Base-by-base conservation (phyloP, 129 eudicot species). In the Flaveria linearis region DNA sequence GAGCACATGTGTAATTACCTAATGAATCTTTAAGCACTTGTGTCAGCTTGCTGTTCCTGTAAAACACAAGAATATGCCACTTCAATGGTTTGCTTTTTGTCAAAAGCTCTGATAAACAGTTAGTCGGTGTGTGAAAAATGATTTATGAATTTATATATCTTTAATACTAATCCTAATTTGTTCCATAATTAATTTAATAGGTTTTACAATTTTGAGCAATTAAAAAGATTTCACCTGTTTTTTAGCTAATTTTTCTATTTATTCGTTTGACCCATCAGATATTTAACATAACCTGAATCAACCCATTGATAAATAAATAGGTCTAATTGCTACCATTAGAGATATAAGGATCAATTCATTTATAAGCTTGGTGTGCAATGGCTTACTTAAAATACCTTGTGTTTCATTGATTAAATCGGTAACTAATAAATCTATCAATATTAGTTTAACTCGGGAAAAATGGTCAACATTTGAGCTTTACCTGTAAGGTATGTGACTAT, bases 31-130 rank as follows among this genome's bases (percentile, higher is more conserved):
- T 88, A 53, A 90, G 96, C 79, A 90, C 86, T 65, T 90, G 93
- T 52, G 93, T 88, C 68, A 90, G 85, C 86, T 90, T 90, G 89
- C 96, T 90, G 66, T 90, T 90, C 80, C 96, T 90, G 91, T 85
- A 87, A 76, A 80, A 20, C 80, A 73, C 64, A 74, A 43, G 69
- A 55, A 66, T 9, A 55, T 8, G 69, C 42, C 36, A 64, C 68
- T 72, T 72, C 7, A 51, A 22, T 41, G 75, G 62, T 42, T 50
- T 23, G 22, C 15, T 17, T 66, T 33, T 17, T 66, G 50, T 36
- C 71, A 15, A 66, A 39, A 36, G 9, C 9, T 66, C 41, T 6
- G 0, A 65, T 33, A 33, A 17, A 65, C 33, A 36, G 41, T 36
- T 36, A 36, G 41, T 36, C 41, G 15, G 25, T 16, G 70, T 64